A percentile compares a stretch with the other conserved stretches of the same genome.
Conservation (phyloP, 2,329 filamentous ascomycete species). For the Ophiosphaerella korrae region DNA sequence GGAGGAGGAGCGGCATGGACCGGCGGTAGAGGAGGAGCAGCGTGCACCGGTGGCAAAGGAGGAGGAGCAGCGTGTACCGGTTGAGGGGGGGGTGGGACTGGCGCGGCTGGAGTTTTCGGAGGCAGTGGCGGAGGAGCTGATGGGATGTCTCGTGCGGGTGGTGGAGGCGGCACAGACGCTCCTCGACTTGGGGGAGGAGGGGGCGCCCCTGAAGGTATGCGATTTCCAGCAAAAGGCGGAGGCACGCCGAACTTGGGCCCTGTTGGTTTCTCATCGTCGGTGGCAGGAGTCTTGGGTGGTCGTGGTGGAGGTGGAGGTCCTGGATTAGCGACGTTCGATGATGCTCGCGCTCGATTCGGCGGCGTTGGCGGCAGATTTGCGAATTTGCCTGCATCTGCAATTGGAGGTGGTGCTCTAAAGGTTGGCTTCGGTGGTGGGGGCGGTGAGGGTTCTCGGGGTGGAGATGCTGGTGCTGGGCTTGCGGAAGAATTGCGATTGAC, state of each 20-base stretch:
- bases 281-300: slow-evolving; percentile 61
- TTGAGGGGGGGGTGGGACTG: slow-evolving; percentile 66
- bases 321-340: slow-evolving; percentile 57
- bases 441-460: slow-evolving; percentile 75
- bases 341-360: slow-evolving; percentile 56
- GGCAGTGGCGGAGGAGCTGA: slow-evolving; percentile 47
- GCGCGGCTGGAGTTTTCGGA: slow-evolving; percentile 48
- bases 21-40: slow-evolving; percentile 23
- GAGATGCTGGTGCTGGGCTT: slow-evolving; percentile 63
- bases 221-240: slow-evolving; percentile 74
- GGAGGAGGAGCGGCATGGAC: slow-evolving; percentile 22
- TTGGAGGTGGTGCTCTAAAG: slow-evolving; percentile 84
- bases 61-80: slow-evolving; percentile 33
- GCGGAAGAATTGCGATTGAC: slow-evolving; percentile 52
- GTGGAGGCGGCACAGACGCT: slow-evolving; percentile 62
- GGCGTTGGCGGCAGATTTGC: slow-evolving; percentile 59
- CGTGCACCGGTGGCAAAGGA: slow-evolving; percentile 25
- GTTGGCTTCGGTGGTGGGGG: slow-evolving; percentile 66
- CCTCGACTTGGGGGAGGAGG: slow-evolving; percentile 75
- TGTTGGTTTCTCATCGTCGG: slow-evolving; percentile 63
- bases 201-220: slow-evolving; percentile 67
- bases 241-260: slow-evolving; percentile 74
- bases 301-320: slow-evolving; percentile 69
- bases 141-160: slow-evolving; percentile 50
- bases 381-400: slow-evolving; percentile 89